A percentile compares a stretch with the other conserved stretches of the same genome.
Conservation (phyloP, 2,329 filamentous ascomycete species). For the Myriosclerotinia duriaeana region DNA sequence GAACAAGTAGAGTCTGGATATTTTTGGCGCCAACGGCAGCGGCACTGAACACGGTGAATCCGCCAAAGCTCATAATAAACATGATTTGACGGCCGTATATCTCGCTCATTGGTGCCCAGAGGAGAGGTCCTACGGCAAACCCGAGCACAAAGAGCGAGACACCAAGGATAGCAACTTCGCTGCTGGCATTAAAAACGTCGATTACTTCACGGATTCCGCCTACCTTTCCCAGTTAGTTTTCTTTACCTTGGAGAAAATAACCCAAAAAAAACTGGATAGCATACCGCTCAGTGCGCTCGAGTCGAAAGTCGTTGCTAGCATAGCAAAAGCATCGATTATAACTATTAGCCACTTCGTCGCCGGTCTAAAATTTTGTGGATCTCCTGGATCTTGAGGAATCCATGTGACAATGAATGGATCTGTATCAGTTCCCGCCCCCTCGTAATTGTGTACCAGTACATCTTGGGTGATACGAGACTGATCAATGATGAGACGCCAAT, state of each 20-base stretch:
- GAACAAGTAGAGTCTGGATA: too few species aligned
- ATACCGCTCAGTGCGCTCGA: constrained; percentile 45
- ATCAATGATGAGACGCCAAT: too few species aligned
- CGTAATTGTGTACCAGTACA: constrained; percentile 24
- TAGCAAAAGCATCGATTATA: constrained; percentile 35
- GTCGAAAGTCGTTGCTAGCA: constrained; percentile 42
- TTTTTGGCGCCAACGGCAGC: too few species aligned
- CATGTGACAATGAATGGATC: constrained; percentile 45
- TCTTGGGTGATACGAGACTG: too few species aligned
- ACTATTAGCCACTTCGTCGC: constrained; percentile 44
- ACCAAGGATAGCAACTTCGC: too few species aligned
- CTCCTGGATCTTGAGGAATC: constrained; percentile 44
- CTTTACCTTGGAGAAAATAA: constrained; percentile 40
- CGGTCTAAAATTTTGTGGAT: constrained; percentile 42
- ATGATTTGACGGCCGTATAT: too few species aligned
- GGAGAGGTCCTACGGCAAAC: too few species aligned
- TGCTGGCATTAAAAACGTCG: too few species aligned
- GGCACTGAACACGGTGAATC: too few species aligned
- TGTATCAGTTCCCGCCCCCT: constrained; percentile 43
- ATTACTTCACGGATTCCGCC: constrained; percentile 50
- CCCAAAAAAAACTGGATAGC: constrained; percentile 38
- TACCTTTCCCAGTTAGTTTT: constrained; percentile 52
- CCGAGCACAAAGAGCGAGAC: too few species aligned
- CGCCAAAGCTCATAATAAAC: too few species aligned
- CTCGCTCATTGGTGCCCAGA: too few species aligned